Evolutionary conservation across 495 filamentous ascomycete genomes (phyloP), one percentile per base, ranked within the genome.

Genomic region (Penicillium manginii): DNA sequence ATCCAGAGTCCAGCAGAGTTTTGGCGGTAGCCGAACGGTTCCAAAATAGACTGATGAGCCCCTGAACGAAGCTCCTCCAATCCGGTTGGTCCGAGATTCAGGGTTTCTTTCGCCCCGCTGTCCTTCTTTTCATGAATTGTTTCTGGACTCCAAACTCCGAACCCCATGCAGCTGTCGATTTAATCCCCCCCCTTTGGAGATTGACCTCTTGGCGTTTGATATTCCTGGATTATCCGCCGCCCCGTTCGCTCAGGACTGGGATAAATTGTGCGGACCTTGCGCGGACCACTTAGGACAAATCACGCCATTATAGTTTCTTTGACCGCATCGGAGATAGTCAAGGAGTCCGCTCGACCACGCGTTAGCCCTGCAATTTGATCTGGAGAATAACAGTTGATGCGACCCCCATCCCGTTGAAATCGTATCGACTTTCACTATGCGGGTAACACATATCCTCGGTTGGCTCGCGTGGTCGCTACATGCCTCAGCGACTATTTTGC

Each of bases 401-500:
- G 57, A 31, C 45, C 50, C 50, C 33, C 15, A 31, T 43, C n/a
- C 49, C 8, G 26, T 19, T 22, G 22, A 37, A 21, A 57, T 23
- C 32, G n/a, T 49, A 62, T 33, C 23, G 31, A 33, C 37, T 40
- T 32, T 40, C 55, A 68, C 12, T 33, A 69, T 69, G 66, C 49
- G 63, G 39, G 14, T 69, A 19, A 50, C 40, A 55, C 40, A 47
- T 51, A 40, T 56, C 5, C 50, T 59, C 17, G 22, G 50, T 10
- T 46, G 60, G 2, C 48, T 71, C 7, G 33, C 47, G 2, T 68
- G 63, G 65, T 59, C 63, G 1, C 18, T 61, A 37, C 59, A 50
- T 31, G 64, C 59, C 35, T 57, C 64, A 23, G 73, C 72, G 14
- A 86, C 81, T 12, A 88, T 89, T 62, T 70, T 87, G 19, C 78